Conservation (phyloP, 176 grass and related monocot genomes). For the Microstegium vimineum region DNA sequence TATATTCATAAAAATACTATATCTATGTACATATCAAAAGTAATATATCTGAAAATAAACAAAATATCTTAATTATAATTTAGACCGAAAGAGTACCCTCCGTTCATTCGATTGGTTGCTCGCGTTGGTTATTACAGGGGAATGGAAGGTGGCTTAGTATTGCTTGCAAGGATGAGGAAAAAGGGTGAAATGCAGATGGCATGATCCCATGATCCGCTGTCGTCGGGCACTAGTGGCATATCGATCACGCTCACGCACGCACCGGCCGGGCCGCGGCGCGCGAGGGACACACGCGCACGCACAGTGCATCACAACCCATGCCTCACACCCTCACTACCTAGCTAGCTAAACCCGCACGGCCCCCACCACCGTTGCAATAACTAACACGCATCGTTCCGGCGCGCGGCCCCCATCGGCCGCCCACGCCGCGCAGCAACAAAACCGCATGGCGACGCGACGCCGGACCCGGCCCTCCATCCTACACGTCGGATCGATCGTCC, state of each 20-base stretch:
- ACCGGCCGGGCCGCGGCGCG: not conserved
- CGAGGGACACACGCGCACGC: not conserved
- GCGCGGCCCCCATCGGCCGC: not conserved
- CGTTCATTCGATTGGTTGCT: too few relatives aligned
- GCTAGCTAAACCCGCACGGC: too few relatives aligned
- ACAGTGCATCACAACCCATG: constrained; percentile 35
- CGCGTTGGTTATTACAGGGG: too few relatives aligned
- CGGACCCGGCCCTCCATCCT: too few relatives aligned
- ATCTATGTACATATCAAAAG: too few relatives aligned
- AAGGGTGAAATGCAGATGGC: not conserved
- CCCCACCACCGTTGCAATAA: not conserved
- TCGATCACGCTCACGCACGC: not conserved
- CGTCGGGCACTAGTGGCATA: constrained; percentile 7
- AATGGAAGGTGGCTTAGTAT: too few relatives aligned
- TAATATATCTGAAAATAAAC: too few relatives aligned
- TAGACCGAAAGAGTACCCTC: too few relatives aligned
- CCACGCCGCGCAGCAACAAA: not conserved
- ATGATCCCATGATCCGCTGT: constrained; percentile 37
- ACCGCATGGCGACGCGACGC: not conserved
- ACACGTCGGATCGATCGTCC: too few relatives aligned
- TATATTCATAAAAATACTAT: too few relatives aligned
- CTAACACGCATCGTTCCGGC: not conserved
- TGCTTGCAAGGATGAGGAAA: not conserved
- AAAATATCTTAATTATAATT: too few relatives aligned
- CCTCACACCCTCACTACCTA: constrained; percentile 13